Conservation (phyloP, 2,329 filamentous ascomycete genomes). For the Aspergillus oerlinghausenensis region DNA sequence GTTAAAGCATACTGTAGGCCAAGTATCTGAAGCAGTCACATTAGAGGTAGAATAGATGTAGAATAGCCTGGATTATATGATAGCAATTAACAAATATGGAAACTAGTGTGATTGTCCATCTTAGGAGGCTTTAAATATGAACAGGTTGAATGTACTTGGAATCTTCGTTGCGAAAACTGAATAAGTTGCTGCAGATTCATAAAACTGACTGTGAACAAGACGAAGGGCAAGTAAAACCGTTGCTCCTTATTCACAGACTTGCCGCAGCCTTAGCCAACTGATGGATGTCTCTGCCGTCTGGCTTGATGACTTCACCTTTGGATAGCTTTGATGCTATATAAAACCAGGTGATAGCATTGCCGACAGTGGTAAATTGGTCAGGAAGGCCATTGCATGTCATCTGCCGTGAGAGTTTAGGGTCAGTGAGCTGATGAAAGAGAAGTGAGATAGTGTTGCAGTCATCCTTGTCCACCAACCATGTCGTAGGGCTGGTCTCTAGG, state of each 20-base stretch:
- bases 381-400: conserved; percentile 55
- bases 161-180: too few relatives aligned
- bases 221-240: background rate
- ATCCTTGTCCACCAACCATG: conserved; percentile 68
- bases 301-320: conserved; percentile 52
- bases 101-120: too few relatives aligned
- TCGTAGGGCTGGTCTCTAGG: conserved; percentile 63
- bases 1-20: too few relatives aligned
- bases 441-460: conserved; percentile 61
- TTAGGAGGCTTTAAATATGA: too few relatives aligned
- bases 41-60: too few relatives aligned
- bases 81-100: too few relatives aligned
- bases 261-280: conserved; percentile 51
- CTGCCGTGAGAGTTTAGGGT: conserved; percentile 56
- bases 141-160: too few relatives aligned
- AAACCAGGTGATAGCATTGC: conserved; percentile 69
- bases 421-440: conserved; percentile 58
- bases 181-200: conserved; percentile 19
- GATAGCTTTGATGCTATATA: conserved; percentile 64
- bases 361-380: conserved; percentile 73
- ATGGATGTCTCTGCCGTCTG: conserved; percentile 61
- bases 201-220: conserved; percentile 20
- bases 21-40: too few relatives aligned
- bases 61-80: too few relatives aligned
- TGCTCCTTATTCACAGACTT: too few relatives aligned